Conservation (phyloP, 2,329 filamentous ascomycete species). For the Incumbomyces delicatus region DNA sequence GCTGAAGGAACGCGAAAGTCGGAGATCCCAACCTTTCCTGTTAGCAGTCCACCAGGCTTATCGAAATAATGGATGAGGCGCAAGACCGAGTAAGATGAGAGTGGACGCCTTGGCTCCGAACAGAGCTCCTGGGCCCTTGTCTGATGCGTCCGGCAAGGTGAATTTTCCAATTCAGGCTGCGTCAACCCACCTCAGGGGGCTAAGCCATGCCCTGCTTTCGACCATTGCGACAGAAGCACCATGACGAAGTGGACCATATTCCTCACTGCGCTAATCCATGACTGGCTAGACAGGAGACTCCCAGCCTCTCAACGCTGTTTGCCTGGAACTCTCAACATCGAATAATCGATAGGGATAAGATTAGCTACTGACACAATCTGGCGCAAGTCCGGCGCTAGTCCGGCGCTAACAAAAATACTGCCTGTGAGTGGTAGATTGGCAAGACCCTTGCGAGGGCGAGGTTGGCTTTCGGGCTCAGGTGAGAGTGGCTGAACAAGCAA, state of each 20-base stretch:
- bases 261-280: background rate
- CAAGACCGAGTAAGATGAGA: background rate
- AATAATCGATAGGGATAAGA: slow-evolving; percentile 5
- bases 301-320: background rate
- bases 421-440: too few species aligned
- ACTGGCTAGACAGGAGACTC: background rate
- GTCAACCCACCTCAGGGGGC: background rate
- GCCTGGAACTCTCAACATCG: background rate
- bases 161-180: background rate
- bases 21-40: slow-evolving; percentile 3
- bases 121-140: too few species aligned
- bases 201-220: background rate
- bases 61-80: slow-evolving; percentile 7
- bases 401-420: background rate
- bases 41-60: too few species aligned
- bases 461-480: too few species aligned
- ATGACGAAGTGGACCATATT: background rate
- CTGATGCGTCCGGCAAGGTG: slow-evolving; percentile 1
- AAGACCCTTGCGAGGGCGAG: too few species aligned
- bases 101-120: too few species aligned
- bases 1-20: background rate
- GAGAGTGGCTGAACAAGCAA: too few species aligned
- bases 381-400: background rate
- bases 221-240: background rate
- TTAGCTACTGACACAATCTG: background rate